Evolutionary conservation across 768 basidiomycete species (phyloP), one percentile per base, ranked within the genome.

Genomic region (Tephrocybe sp.): DNA sequence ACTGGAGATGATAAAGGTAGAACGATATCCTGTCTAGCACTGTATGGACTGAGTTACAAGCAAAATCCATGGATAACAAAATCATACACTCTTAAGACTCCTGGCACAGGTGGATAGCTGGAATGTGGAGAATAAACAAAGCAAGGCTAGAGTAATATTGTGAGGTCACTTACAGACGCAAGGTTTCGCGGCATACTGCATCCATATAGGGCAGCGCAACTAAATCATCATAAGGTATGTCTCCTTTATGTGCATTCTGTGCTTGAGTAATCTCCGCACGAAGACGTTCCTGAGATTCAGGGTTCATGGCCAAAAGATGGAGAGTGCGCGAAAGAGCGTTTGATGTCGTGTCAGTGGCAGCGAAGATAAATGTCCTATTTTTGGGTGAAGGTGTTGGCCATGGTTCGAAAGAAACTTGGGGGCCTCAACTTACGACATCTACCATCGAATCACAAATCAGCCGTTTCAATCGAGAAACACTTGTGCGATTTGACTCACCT

Each of bases 1-100:
- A 73, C 53, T 0, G 69, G 68, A n/a, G 37, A 41, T 1, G 57
- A 59, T 11, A 73, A 58, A 11, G 72, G 72, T 3, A 74, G 55
- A 5, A 69, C 41, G 26, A 55, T 44, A 48, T 69, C 66, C 22
- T 64, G 25, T 6, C 36, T 49, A 3, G 66, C 39, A 13, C 70
- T 72, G 31, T 5, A n/a, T 16, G 16, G 12, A 37, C 4, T 37
- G 32, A 15, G n/a, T n/a, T n/a, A n/a, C n/a, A n/a, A n/a, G n/a
- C n/a, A n/a, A n/a, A n/a, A n/a, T n/a, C n/a, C n/a, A n/a, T n/a
- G n/a, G n/a, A n/a, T n/a, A n/a, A n/a, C n/a, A n/a, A n/a, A n/a
- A n/a, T n/a, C 36, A 6, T 37, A 37, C 36, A 37, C 36, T 37
- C 18, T 18, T 7, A 37, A 5, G 36, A 19, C n/a, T 19, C n/a